A percentile compares a stretch with the other conserved stretches of the same genome.
phyloP scores from a whole-genome alignment of 2,329 filamentous ascomycete genomes.

The Hypoxylon sp. region DNA sequence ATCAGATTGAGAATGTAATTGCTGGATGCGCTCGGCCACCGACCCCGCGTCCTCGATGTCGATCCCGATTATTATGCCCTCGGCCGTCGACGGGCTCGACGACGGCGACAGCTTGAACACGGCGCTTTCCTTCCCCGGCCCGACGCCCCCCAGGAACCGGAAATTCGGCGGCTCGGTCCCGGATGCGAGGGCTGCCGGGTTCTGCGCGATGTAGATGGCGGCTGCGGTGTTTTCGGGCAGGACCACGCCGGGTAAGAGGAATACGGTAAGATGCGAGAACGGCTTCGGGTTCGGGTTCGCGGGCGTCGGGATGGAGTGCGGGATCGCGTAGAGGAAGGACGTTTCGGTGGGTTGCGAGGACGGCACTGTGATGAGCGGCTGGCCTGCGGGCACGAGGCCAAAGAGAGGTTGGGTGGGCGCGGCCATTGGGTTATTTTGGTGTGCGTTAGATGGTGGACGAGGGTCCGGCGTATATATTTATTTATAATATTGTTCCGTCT shows the following conservation, averaged over 20 bases:
- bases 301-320: conserved; percentile 56
- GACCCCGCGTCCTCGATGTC: conserved; percentile 81
- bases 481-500: neutral
- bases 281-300: conserved; percentile 55
- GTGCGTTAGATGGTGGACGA: neutral
- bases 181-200: conserved; percentile 56
- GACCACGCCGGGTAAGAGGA: conserved; percentile 83
- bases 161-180: conserved; percentile 71
- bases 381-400: conserved; percentile 73
- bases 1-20: conserved; percentile 29
- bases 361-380: conserved; percentile 69
- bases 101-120: conserved; percentile 79
- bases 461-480: neutral
- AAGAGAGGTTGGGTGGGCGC: conserved; percentile 62
- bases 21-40: conserved; percentile 69
- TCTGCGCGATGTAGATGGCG: conserved; percentile 84
- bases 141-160: conserved; percentile 89
- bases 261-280: conserved; percentile 89
- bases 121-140: conserved; percentile 89
- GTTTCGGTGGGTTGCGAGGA: conserved; percentile 61
- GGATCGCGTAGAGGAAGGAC: conserved; percentile 68
- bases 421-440: neutral
- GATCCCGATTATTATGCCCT: conserved; percentile 80
- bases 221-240: conserved; percentile 85
- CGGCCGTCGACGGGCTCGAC: neutral